These are phyloP conservation scores for Penicillium sp. DNA, from an alignment of 2,329 filamentous ascomycete species.

Conservation along the genomic window DNA sequence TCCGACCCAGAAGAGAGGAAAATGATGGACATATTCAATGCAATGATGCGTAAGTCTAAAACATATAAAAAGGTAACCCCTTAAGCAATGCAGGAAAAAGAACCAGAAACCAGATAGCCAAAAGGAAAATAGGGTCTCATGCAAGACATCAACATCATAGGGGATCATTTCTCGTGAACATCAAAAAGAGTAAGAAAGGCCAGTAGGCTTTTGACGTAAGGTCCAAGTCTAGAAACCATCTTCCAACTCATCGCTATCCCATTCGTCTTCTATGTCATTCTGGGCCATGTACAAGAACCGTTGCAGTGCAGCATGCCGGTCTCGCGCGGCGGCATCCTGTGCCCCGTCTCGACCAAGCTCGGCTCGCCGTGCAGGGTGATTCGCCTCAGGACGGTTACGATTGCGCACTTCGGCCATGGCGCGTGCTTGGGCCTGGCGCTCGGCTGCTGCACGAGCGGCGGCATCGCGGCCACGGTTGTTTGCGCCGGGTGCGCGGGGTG, in stretches of 20 bases:
- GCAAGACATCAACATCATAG: not conserved
- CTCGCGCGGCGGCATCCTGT: constrained; percentile 2
- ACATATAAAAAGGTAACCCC: not conserved
- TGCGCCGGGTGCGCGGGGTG: constrained; percentile 32
- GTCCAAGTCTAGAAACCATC: constrained; percentile 31
- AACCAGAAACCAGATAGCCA: not conserved
- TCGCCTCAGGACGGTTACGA: constrained; percentile 9
- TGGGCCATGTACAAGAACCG: constrained; percentile 51
- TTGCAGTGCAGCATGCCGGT: constrained; percentile 41
- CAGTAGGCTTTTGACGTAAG: not conserved
- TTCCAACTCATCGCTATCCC: constrained; percentile 57
- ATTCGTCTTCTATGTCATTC: constrained; percentile 55
- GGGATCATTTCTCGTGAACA: not conserved
- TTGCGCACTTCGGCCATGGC: constrained; percentile 38
- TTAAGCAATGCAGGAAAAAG: not conserved
- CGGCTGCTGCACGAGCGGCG: constrained; percentile 36
- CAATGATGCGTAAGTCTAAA: not conserved
- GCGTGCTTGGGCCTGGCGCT: constrained; percentile 36
- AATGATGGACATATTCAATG: not conserved
- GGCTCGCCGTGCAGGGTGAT: constrained; percentile 2
- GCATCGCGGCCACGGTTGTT: constrained; percentile 30
- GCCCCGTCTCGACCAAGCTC: constrained; percentile 1
- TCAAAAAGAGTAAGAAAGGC: not conserved
- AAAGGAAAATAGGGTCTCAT: not conserved
- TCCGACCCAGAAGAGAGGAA: too few relatives aligned